These are phyloP conservation scores for Crucibulum laeve DNA, from an alignment of 768 basidiomycete genomes.

Conservation along the genomic window DNA sequence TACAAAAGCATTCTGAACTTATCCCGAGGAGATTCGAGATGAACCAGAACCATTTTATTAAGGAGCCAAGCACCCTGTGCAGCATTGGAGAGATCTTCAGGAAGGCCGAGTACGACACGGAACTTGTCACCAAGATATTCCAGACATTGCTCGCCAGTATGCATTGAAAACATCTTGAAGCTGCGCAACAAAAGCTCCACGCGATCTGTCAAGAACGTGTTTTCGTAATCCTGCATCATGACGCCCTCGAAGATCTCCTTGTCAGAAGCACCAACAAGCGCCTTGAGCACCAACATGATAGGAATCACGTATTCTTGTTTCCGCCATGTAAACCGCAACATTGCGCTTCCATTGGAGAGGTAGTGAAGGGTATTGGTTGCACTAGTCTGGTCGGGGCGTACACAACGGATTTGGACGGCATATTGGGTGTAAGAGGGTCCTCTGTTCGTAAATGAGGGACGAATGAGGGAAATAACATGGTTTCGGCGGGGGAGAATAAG, in stretches of 20 bases:
- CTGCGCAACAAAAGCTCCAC: slow-evolving; percentile 91
- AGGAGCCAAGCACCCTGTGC: slow-evolving; percentile 81
- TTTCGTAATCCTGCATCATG: slow-evolving; percentile 94
- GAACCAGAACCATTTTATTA: slow-evolving; percentile 84
- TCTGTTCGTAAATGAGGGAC: slow-evolving; percentile 87
- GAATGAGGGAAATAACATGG: slow-evolving; percentile 89
- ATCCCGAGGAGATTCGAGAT: slow-evolving; percentile 81
- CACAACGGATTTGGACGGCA: slow-evolving; percentile 94
- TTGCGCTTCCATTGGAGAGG: slow-evolving; percentile 93
- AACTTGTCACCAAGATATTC: slow-evolving; percentile 97
- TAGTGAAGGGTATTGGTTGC: slow-evolving; percentile 98
- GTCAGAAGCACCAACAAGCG: slow-evolving; percentile 86
- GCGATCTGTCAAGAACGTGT: slow-evolving; percentile 96
- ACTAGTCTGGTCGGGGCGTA: slow-evolving; percentile 88
- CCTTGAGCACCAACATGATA: slow-evolving; percentile 94
- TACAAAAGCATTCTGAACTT: slow-evolving; percentile 95
- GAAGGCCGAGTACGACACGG: slow-evolving; percentile 82
- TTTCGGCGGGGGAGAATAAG: slow-evolving; percentile 94
- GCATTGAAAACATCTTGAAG: slow-evolving; percentile 89
- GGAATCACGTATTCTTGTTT: slow-evolving; percentile 99
- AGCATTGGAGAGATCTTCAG: slow-evolving; percentile 89
- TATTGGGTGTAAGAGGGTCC: slow-evolving; percentile 94
- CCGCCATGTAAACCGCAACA: slow-evolving; percentile 92
- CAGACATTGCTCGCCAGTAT: slow-evolving; percentile 86
- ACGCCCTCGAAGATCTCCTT: slow-evolving; percentile 96